Evolutionary conservation across 1,284 basidiomycete species (phyloP).

Genomic region (Flammula alnicola): DNA sequence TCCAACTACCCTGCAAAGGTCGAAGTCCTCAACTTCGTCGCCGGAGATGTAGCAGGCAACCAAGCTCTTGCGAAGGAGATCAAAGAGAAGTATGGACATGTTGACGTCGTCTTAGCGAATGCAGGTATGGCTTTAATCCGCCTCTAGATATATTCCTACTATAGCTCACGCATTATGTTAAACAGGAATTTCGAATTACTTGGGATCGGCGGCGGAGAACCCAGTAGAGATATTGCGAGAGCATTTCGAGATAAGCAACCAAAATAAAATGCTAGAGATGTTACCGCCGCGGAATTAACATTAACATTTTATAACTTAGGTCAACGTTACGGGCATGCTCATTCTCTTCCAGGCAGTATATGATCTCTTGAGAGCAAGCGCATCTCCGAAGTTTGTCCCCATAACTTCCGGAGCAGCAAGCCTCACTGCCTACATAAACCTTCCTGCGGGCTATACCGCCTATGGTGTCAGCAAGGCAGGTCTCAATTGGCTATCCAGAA

Average conservation of each 20-base stretch:
- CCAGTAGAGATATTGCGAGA: neutral
- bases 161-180: neutral
- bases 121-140: constrained; percentile 10
- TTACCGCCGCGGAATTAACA: neutral
- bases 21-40: constrained; percentile 6
- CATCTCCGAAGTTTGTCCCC: constrained; percentile 8
- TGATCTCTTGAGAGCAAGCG: constrained; percentile 3
- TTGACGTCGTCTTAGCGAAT: constrained; percentile 14
- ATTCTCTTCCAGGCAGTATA: constrained; percentile 6
- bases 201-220: neutral
- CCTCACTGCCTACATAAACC: constrained; percentile 1
- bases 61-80: constrained; percentile 12
- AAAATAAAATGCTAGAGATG: neutral
- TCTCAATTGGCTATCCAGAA: constrained; percentile 19
- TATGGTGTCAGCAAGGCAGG: constrained; percentile 20
- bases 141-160: neutral
- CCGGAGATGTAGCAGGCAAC: constrained; percentile 13
- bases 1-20: neutral
- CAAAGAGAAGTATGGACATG: constrained; percentile 9
- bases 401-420: constrained; percentile 8
- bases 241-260: constrained; percentile 6
- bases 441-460: constrained; percentile 7
- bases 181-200: neutral
- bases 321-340: constrained; percentile 9
- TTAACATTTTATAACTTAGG: neutral